These are phyloP conservation scores for Fragaria nilgerrensis DNA, from an alignment of 306 rosid species.

Conservation along the genomic window DNA sequence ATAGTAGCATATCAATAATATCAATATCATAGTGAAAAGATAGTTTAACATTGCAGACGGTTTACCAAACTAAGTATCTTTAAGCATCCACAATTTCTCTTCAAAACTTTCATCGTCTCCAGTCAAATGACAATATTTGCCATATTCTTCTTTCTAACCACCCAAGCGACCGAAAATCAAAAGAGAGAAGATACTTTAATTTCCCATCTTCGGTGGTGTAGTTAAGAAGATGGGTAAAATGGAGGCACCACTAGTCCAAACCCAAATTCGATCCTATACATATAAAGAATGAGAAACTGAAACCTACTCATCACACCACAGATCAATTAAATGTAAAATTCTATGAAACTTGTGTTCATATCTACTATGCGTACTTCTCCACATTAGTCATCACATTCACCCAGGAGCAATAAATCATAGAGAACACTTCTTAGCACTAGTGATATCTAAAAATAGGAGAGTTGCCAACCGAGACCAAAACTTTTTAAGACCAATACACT, in stretches of 20 bases:
- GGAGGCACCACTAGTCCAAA: neutral
- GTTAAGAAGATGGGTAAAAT: neutral
- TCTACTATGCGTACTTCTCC: neutral
- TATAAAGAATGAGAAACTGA: neutral
- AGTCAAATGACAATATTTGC: slow-evolving; percentile 7
- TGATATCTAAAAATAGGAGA: neutral
- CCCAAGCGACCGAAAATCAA: neutral
- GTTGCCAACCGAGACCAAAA: neutral
- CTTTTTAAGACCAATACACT: slow-evolving; percentile 5
- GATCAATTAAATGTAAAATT: neutral
- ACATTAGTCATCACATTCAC: neutral
- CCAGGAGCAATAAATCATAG: neutral
- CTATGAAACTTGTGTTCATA: neutral
- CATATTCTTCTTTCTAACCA: neutral
- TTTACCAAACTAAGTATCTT: neutral
- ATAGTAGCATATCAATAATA: neutral
- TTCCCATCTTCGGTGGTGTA: neutral
- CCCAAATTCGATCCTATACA: neutral
- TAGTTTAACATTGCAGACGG: neutral
- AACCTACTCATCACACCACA: neutral
- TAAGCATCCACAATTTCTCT: slow-evolving; percentile 7
- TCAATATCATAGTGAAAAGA: neutral
- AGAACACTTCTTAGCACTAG: neutral
- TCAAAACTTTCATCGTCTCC: slow-evolving; percentile 15
- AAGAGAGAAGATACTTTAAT: neutral